phyloP scores from a whole-genome alignment of 441 rosid species.

The Populus tomentosa region DNA sequence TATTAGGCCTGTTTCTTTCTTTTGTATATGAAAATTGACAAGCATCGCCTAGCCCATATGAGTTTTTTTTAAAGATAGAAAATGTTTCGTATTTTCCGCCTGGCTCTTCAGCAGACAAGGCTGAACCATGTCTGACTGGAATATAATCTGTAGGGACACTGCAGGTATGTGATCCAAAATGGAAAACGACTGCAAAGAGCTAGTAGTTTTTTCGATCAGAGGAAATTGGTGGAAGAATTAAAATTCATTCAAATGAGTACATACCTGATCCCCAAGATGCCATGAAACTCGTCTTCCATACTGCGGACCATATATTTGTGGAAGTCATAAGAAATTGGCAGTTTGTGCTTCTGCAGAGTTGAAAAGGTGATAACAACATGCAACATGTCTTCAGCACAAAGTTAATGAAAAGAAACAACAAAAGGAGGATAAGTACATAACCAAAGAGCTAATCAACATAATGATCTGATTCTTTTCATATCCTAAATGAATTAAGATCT shows the following conservation, averaged over 20 bases:
- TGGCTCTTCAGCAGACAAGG: too few species aligned
- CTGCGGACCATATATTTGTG: slow-evolving; percentile 91
- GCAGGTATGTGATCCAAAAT: too few species aligned
- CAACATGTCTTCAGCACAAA: slow-evolving; percentile 6
- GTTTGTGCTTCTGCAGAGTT: slow-evolving; percentile 71
- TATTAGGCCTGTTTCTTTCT: too few species aligned
- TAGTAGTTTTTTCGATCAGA: too few species aligned
- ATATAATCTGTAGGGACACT: too few species aligned
- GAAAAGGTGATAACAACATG: slow-evolving; percentile 7
- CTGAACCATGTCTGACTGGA: too few species aligned
- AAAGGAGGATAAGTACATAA: background rate
- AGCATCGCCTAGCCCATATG: too few species aligned
- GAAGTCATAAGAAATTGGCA: slow-evolving; percentile 82
- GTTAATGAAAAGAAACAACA: background rate
- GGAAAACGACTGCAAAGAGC: too few species aligned
- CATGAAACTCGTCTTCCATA: slow-evolving; percentile 97
- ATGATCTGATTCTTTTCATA: background rate
- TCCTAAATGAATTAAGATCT: background rate
- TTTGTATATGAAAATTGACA: too few species aligned
- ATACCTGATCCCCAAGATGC: slow-evolving; percentile 88
- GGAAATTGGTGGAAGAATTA: too few species aligned
- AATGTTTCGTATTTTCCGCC: too few species aligned
- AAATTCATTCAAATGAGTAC: slow-evolving; percentile 3
- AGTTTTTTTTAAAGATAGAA: too few species aligned
- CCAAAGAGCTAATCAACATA: background rate